Evolutionary conservation across 441 rosid genomes (phyloP).

Genomic region (Corymbia calophylla): DNA sequence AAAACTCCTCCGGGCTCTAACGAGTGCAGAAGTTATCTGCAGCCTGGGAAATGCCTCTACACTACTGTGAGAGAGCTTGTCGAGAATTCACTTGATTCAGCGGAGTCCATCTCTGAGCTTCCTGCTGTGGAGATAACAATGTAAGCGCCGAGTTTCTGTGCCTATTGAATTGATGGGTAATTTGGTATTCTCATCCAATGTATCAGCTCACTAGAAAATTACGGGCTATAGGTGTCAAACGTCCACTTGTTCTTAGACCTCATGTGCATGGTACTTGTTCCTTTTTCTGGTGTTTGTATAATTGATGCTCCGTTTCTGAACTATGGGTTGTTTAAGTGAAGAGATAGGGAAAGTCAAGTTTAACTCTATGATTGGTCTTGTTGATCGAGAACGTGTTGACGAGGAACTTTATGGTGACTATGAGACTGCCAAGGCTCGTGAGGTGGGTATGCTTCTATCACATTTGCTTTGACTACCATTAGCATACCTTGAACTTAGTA

Average conservation of each 20-base stretch:
- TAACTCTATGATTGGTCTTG: slow-evolving; percentile 94
- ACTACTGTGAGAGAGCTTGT: slow-evolving; percentile 95
- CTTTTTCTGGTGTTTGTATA: not conserved
- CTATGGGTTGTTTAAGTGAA: slow-evolving; percentile 48
- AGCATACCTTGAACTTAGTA: not conserved
- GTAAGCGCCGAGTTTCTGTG: slow-evolving; percentile 14
- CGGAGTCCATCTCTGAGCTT: slow-evolving; percentile 89
- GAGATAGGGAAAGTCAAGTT: slow-evolving; percentile 87
- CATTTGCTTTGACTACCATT: not conserved
- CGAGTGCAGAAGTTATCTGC: not conserved
- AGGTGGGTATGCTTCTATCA: slow-evolving; percentile 33
- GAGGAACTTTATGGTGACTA: slow-evolving; percentile 77
- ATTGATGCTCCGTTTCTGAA: not conserved
- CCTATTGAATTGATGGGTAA: not conserved
- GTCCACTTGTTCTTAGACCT: fast-evolving
- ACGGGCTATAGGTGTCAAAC: not conserved
- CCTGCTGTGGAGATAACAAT: slow-evolving; percentile 83
- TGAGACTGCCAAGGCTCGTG: slow-evolving; percentile 92
- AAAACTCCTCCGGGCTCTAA: not conserved
- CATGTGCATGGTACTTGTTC: not conserved
- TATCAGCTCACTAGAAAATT: not conserved
- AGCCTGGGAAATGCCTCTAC: slow-evolving; percentile 91
- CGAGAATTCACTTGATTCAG: slow-evolving; percentile 93
- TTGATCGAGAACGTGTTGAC: slow-evolving; percentile 87
- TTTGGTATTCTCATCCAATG: not conserved